A percentile compares a stretch with the other conserved stretches of the same genome.
Conservation (phyloP, 1,284 basidiomycete genomes). For the Trametes polyzona region DNA sequence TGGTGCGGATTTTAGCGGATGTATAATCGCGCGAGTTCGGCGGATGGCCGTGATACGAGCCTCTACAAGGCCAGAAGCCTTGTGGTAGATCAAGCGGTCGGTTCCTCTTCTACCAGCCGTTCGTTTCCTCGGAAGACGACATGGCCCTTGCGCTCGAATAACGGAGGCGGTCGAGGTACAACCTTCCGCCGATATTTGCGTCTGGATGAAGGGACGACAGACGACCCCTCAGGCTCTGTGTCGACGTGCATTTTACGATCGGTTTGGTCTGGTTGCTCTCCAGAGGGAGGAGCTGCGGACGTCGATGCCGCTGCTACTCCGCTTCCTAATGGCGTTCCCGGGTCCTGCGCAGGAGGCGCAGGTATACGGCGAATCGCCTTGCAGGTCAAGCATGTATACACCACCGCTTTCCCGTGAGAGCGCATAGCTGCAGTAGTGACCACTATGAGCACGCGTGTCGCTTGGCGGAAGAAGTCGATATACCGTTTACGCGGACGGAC, state of each 20-base stretch:
- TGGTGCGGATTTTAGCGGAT: conserved; percentile 57
- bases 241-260: conserved; percentile 8
- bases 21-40: no score
- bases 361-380: conserved; percentile 59
- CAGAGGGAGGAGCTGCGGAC: not conserved
- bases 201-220: no score
- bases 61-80: no score
- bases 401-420: conserved; percentile 55
- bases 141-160: conserved; percentile 67
- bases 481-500: conserved; percentile 66
- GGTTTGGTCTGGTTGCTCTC: no score
- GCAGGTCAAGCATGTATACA: conserved; percentile 62
- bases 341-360: conserved; percentile 49
- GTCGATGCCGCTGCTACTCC: not conserved
- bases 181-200: conserved; percentile 3
- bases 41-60: no score
- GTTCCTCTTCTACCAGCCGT: conserved; percentile 28
- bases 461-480: conserved; percentile 33
- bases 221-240: no score
- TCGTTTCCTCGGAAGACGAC: conserved; percentile 65
- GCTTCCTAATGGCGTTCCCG: no score
- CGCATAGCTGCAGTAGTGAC: conserved; percentile 44
- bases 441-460: not conserved
- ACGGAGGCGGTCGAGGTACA: conserved; percentile 46
- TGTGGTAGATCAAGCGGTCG: no score